These are phyloP conservation scores for Trypanosoma theileri DNA, from an alignment of 208 protist species.

Conservation along the genomic window DNA sequence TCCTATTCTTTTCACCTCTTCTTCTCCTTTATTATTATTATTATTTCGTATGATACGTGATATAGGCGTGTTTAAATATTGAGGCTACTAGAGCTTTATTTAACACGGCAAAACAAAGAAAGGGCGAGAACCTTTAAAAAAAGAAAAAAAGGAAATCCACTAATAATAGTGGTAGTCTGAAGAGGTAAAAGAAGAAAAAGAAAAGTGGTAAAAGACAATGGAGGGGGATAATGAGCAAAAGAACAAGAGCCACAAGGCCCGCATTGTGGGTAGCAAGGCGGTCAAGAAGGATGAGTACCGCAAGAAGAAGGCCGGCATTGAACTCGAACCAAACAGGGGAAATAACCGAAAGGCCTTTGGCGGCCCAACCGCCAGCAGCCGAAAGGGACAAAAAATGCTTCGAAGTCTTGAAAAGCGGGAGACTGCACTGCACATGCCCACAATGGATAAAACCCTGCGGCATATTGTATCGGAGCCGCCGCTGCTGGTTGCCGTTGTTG, in stretches of 20 bases:
- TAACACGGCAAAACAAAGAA: neutral
- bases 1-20: neutral
- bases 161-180: neutral
- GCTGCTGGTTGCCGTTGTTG: slow-evolving; percentile 95
- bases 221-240: slow-evolving; percentile 58
- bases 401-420: slow-evolving; percentile 88
- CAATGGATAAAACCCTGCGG: slow-evolving; percentile 83
- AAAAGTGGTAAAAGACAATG: slow-evolving; percentile 24
- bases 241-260: slow-evolving; percentile 91
- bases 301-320: slow-evolving; percentile 88
- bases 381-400: slow-evolving; percentile 82
- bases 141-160: neutral
- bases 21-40: neutral
- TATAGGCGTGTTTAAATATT: too few relatives aligned
- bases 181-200: neutral
- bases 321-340: slow-evolving; percentile 89
- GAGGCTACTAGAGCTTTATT: neutral
- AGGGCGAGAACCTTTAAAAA: neutral
- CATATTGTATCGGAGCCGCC: slow-evolving; percentile 91
- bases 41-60: neutral
- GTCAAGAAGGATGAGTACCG: slow-evolving; percentile 83
- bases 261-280: slow-evolving; percentile 83
- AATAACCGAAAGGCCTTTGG: slow-evolving; percentile 93
- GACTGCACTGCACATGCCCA: slow-evolving; percentile 77
- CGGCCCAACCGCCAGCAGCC: slow-evolving; percentile 54